phyloP scores from a whole-genome alignment of 768 basidiomycete genomes.

The Hericium rajendrae region DNA sequence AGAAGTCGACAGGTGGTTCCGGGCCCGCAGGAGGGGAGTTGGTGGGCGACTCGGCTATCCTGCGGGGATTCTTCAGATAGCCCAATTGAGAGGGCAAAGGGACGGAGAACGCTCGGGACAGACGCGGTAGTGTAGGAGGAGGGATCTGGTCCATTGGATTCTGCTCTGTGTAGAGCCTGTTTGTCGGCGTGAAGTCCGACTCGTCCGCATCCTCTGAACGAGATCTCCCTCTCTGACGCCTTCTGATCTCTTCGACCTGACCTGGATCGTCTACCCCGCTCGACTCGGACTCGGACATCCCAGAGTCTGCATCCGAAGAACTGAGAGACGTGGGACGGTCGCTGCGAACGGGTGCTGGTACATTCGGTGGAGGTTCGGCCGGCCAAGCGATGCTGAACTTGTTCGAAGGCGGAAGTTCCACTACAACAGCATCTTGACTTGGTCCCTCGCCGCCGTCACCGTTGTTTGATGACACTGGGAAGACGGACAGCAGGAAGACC shows the following conservation, averaged over 20 bases:
- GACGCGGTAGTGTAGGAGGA: slow-evolving; percentile 32
- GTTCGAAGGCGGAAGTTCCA: slow-evolving; percentile 37
- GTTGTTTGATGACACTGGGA: slow-evolving; percentile 27
- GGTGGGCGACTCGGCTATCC: slow-evolving; percentile 17
- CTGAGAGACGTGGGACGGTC: slow-evolving; percentile 29
- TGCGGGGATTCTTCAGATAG: slow-evolving; percentile 61
- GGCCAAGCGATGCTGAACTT: slow-evolving; percentile 57
- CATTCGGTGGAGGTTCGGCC: slow-evolving; percentile 32
- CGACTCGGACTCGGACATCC: slow-evolving; percentile 36
- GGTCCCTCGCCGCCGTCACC: slow-evolving; percentile 32
- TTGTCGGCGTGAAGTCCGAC: slow-evolving; percentile 21
- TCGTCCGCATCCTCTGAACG: slow-evolving; percentile 18
- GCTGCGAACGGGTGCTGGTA: slow-evolving; percentile 27
- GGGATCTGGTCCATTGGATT: slow-evolving; percentile 23
- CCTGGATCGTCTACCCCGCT: background rate
- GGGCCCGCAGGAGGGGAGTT: slow-evolving; percentile 14
- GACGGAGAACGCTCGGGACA: slow-evolving; percentile 70
- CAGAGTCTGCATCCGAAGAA: slow-evolving; percentile 44
- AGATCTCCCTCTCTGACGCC: slow-evolving; percentile 7
- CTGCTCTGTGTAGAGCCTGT: slow-evolving; percentile 20
- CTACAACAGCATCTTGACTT: slow-evolving; percentile 34
- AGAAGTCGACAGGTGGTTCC: slow-evolving; percentile 21
- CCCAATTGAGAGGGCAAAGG: slow-evolving; percentile 75
- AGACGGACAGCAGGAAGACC: slow-evolving; percentile 42
- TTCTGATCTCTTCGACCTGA: background rate